Evolutionary conservation across 495 filamentous ascomycete species (phyloP), one percentile per base, ranked within the genome.

Genomic region (Aspergillus kassunensis): DNA sequence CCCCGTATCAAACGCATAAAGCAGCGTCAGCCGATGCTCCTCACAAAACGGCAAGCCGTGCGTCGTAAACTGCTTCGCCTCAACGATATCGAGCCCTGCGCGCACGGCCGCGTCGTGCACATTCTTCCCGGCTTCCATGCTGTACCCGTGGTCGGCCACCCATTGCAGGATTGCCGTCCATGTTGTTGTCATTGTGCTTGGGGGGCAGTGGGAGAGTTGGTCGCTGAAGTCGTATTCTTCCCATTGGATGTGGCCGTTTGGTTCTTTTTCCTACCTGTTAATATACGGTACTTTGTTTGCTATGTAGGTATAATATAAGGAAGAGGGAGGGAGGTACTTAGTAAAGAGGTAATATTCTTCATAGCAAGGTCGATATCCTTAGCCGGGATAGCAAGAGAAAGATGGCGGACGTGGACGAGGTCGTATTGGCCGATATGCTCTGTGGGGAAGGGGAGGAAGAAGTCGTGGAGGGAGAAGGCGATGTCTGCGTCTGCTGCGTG

Each of bases 181-280:
- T 1, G 34, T 31, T 6, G 34, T 13, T 21, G 35, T 27, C 23
- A 29, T 21, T 2, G 6, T 27, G 33, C 18, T 15, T 1, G 34
- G 24, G 5, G 40, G 16, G 23, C 23, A 36, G 4, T 19, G 12
- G 16, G 24, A 21, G 5, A 44, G 15, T 39, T 53, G 51, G 33
- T 33, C 24, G n/a, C 10, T 4, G 42, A 40, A 53, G 42, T 53
- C 42, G 51, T 46, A 53, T 53, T 53, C 51, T 33, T 53, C 51
- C 42, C 42, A 45, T 46, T 53, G 51, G 15, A 53, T 23, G 33
- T 53, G 36, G 23, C 51, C 51, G 10, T 43, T 34, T n/a, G 51
- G 51, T 46, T 46, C 51, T 53, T 19, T 8, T 6, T n/a, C n/a
- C n/a, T n/a, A n/a, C 7, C n/a, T 36, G 23, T 24, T 50, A 41